Percentiles rank a stretch among this genome's conserved stretches.
phyloP scores from a whole-genome alignment of 495 filamentous ascomycete genomes.

The Hypomontagnella monticulosa region DNA sequence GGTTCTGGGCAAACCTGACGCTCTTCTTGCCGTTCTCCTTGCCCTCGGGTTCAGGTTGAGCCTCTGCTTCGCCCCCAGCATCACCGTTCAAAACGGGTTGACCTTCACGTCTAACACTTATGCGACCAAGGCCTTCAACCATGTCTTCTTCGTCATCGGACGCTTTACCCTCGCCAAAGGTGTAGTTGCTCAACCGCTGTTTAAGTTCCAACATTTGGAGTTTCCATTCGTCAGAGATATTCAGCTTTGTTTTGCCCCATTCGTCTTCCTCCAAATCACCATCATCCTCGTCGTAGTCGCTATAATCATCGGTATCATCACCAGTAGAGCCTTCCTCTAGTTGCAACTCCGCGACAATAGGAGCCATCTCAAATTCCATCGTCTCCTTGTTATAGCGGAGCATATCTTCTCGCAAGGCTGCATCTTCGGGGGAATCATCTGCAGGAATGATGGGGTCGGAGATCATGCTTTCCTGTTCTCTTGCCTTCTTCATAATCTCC shows the following conservation, averaged over 20 bases:
- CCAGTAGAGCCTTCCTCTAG: conserved; percentile 75
- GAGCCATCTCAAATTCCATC: conserved; percentile 72
- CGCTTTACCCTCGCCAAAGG: conserved; percentile 29
- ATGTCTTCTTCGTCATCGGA: conserved; percentile 43
- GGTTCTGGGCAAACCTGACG: conserved; percentile 76
- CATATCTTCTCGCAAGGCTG: conserved; percentile 87
- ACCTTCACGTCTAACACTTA: conserved; percentile 44
- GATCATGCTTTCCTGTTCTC: conserved; percentile 54
- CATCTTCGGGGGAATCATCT: conserved; percentile 82
- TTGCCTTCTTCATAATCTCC: conserved; percentile 59
- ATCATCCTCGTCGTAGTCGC: conserved; percentile 62
- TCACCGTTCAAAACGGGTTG: conserved; percentile 5
- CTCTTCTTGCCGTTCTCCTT: conserved; percentile 66
- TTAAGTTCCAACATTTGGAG: conserved; percentile 86
- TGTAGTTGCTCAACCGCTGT: conserved; percentile 63
- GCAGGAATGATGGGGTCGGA: conserved; percentile 59
- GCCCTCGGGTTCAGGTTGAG: not conserved
- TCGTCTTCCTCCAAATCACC: conserved; percentile 67
- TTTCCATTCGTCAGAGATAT: conserved; percentile 70
- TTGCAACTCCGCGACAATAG: conserved; percentile 92
- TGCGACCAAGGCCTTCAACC: conserved; percentile 50
- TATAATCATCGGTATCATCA: conserved; percentile 62
- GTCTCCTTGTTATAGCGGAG: conserved; percentile 79
- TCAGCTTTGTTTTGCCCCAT: conserved; percentile 72
- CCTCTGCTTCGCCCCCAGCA: not conserved